Base-by-base conservation (phyloP, 257 asterid genomes). In the Gynochthodes officinalis region DNA sequence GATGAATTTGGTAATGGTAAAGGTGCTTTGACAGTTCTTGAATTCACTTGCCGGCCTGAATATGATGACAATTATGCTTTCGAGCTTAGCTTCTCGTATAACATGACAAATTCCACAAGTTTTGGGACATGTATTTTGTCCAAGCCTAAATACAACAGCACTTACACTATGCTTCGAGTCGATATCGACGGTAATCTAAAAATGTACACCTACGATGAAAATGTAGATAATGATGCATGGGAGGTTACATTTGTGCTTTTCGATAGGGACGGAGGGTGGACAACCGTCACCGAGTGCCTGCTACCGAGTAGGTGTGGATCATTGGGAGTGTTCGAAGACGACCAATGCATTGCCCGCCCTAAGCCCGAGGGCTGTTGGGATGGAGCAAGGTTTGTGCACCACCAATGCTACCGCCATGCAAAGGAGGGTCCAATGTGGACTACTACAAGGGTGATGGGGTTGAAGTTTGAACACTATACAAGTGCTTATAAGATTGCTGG, bases 281-380 rank as follows among this genome's bases (percentile, higher is more conserved):
- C 72, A 15, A 69, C 60, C n/a, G n/a, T n/a, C n/a, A n/a, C n/a
- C 15, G 79, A 74, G 13, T 80, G 79, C 79, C 44, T 72, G 67
- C 39, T 77, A n/a, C 84, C 86, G 0, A 76, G 55, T 44, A 78
- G 77, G 62, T 87, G 92, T 62, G 92, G 88, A 10, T 76, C 76
- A 0, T 62, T 83, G 19, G 90, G 87, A 0, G 78, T 83, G 4
- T 83, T 81, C 59, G 84, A 82, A 3, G 84, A 60, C 14, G 66
- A 76, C 58, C 87, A 84, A 27, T 87, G 93, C 37, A 83, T 87
- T 3, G 84, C 86, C 10, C 80, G 89, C 60, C 89, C 90, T 1
- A 75, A 46, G 15, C 77, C 81, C 77, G 58, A 10, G 90, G 87
- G 13, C 67, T 82, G 72, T 25, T 70, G 16, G 93, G 85, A 35